A percentile compares a stretch with the other conserved stretches of the same genome.
phyloP scores from a whole-genome alignment of 345 rosid species.

The Eucalyptus dawsonii region DNA sequence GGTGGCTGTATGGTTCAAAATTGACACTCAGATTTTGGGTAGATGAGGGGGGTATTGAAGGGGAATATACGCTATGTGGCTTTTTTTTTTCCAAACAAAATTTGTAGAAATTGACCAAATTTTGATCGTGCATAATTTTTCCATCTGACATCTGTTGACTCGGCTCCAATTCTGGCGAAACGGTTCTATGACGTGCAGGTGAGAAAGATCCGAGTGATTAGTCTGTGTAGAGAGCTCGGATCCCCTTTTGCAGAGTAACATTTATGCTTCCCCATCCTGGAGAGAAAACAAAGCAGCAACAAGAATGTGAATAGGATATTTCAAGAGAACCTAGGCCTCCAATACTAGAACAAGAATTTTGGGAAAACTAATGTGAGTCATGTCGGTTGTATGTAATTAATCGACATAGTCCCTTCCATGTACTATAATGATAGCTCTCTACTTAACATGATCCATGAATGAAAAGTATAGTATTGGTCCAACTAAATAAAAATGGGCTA shows the following conservation, averaged over 20 bases:
- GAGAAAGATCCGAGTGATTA: neutral
- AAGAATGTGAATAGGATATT: neutral
- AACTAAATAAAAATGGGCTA: no score
- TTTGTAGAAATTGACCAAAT: neutral
- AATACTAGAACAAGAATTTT: neutral
- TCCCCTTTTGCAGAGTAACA: neutral
- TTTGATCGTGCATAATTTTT: neutral
- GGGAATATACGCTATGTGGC: neutral
- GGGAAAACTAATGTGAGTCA: neutral
- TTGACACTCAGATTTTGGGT: neutral
- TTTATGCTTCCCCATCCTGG: neutral
- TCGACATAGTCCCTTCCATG: no score
- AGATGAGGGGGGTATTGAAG: neutral
- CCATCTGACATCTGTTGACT: neutral
- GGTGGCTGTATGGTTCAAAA: neutral
- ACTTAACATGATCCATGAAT: no score
- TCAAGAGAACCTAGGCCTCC: neutral
- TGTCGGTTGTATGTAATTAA: no score
- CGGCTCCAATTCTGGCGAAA: neutral
- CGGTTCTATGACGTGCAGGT: neutral
- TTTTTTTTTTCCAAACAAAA: neutral
- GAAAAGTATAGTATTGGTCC: fast-evolving
- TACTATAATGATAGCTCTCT: no score
- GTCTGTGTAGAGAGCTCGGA: neutral
- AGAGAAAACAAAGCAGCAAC: neutral